Evolutionary conservation across 1,139 yeast genomes (phyloP).

Genomic region (Scheffersomyces stambukii): DNA sequence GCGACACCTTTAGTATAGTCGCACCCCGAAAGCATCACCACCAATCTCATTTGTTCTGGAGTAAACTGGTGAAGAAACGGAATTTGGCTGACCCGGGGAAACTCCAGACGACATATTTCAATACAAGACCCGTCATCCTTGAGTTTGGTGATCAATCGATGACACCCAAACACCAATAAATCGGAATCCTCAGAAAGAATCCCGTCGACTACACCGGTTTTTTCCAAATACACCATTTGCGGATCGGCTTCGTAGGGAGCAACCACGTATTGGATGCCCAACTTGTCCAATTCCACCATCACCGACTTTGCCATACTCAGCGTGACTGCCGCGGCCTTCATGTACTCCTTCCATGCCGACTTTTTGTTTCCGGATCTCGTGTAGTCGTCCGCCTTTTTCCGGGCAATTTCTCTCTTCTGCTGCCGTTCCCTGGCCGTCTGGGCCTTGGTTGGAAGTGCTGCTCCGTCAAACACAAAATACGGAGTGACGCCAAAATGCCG

Average conservation of each 20-base stretch:
- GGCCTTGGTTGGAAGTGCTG: conserved; percentile 72
- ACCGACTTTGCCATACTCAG: conserved; percentile 88
- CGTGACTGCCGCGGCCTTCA: conserved; percentile 82
- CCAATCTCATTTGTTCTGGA: conserved; percentile 59
- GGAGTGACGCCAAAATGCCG: conserved; percentile 70
- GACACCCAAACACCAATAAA: conserved; percentile 83
- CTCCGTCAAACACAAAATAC: conserved; percentile 93
- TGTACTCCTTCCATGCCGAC: conserved; percentile 64
- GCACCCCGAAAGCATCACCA: conserved; percentile 92
- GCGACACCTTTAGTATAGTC: conserved; percentile 89
- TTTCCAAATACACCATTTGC: conserved; percentile 88
- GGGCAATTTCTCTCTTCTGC: conserved; percentile 53
- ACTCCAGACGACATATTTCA: conserved; percentile 57
- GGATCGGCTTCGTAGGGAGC: conserved; percentile 99
- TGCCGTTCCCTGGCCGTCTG: conserved; percentile 69
- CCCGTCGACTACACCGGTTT: conserved; percentile 71
- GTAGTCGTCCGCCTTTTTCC: conserved; percentile 48
- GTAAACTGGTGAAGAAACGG: conserved; percentile 45
- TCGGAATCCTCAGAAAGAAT: conserved; percentile 95
- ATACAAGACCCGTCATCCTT: conserved; percentile 74
- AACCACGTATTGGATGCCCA: conserved; percentile 67
- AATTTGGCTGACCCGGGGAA: conserved; percentile 40
- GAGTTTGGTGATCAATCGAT: conserved; percentile 70
- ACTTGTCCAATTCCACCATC: conserved; percentile 64
- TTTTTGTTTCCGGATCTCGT: conserved; percentile 49